Evolutionary conservation across 1,284 basidiomycete species (phyloP).

Genomic region (Fistulinella cinereoalba): DNA sequence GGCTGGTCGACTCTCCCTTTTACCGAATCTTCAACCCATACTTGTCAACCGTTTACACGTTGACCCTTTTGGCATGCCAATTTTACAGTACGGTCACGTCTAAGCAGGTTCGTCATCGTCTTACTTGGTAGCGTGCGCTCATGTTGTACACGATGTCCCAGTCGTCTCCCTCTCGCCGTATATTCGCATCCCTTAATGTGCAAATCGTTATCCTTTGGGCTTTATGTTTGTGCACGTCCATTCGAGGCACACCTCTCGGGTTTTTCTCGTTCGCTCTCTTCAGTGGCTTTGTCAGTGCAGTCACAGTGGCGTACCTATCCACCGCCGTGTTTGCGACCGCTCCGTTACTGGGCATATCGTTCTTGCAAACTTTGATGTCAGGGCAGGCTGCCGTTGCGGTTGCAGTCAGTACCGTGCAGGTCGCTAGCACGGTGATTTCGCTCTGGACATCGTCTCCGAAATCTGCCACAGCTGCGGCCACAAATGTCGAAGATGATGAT

Average conservation of each 20-base stretch:
- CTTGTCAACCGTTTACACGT: slow-evolving; percentile 61
- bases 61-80: slow-evolving; percentile 64
- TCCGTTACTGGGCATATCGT: slow-evolving; percentile 65
- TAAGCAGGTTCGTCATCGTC: slow-evolving; percentile 62
- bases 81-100: slow-evolving; percentile 67
- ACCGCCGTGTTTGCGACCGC: slow-evolving; percentile 68
- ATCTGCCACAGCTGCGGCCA: slow-evolving; percentile 2
- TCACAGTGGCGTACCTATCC: slow-evolving; percentile 63
- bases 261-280: slow-evolving; percentile 67
- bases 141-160: too few relatives aligned
- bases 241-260: slow-evolving; percentile 46
- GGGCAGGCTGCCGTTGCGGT: slow-evolving; percentile 79
- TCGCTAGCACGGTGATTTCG: slow-evolving; percentile 59
- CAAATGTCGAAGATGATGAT: slow-evolving; percentile 29
- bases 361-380: slow-evolving; percentile 68
- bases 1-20: slow-evolving; percentile 55
- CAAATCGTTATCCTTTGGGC: slow-evolving; percentile 52
- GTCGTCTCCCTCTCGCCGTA: slow-evolving; percentile 51
- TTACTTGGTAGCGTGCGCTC: too few relatives aligned
- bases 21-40: slow-evolving; percentile 66
- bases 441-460: slow-evolving; percentile 42
- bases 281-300: slow-evolving; percentile 54
- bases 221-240: slow-evolving; percentile 60
- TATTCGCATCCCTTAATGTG: slow-evolving; percentile 39
- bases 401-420: slow-evolving; percentile 67